phyloP scores from a whole-genome alignment of 306 rosid genomes.

The Senna tora region DNA sequence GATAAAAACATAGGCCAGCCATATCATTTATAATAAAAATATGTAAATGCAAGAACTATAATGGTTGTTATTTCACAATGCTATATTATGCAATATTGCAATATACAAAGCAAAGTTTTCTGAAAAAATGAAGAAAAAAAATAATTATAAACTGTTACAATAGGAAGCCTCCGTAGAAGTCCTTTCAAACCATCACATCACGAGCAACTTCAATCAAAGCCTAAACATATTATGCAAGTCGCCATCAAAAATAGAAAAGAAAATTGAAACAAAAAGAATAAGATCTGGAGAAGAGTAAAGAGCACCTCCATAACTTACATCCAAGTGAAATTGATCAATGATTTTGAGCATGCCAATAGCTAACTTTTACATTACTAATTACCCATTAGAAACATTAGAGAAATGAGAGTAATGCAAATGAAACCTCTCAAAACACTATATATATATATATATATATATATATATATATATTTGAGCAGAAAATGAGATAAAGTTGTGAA shows the following conservation, averaged over 20 bases:
- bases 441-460: too few species aligned
- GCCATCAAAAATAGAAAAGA: constrained; percentile 27
- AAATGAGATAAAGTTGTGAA: too few species aligned
- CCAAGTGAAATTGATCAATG: constrained; percentile 81
- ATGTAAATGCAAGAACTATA: neutral
- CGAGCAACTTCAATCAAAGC: constrained; percentile 83
- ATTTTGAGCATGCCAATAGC: constrained; percentile 86
- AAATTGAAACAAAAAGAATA: constrained; percentile 29
- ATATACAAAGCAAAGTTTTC: constrained; percentile 11
- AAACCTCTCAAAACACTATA: too few species aligned
- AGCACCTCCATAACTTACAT: constrained; percentile 58
- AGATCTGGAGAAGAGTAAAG: constrained; percentile 28
- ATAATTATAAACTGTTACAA: constrained; percentile 51
- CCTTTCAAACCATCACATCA: constrained; percentile 80
- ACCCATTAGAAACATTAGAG: too few species aligned
- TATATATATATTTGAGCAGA: too few species aligned
- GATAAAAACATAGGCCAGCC: neutral
- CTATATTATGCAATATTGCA: constrained; percentile 9
- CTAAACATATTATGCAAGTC: constrained; percentile 53
- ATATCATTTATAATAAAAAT: neutral
- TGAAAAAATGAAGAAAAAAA: neutral
- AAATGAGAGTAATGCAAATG: too few species aligned
- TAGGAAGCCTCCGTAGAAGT: constrained; percentile 91
- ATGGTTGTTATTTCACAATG: neutral
- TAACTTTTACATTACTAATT: constrained; percentile 90